Conservation (phyloP, 768 basidiomycete genomes). For the Auricularia sp. region DNA sequence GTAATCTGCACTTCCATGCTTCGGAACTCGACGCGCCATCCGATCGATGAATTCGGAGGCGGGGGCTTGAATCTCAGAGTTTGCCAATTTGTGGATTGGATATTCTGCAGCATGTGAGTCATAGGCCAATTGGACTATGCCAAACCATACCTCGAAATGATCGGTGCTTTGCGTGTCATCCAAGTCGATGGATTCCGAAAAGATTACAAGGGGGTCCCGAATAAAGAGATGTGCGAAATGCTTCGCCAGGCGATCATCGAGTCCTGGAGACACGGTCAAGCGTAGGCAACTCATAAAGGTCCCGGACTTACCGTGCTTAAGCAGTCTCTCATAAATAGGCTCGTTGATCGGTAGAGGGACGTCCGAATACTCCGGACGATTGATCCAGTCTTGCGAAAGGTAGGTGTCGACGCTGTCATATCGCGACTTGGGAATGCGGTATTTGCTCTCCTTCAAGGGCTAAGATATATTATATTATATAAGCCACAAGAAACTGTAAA, state of each 20-base stretch:
- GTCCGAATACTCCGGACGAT: conserved; percentile 93
- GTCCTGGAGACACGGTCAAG: conserved; percentile 35
- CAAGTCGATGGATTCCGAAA: conserved; percentile 87
- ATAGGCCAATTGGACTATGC: not conserved
- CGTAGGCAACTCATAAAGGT: not conserved
- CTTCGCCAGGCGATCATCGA: conserved; percentile 79
- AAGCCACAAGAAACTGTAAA: conserved; percentile 6
- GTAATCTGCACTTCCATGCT: conserved; percentile 99
- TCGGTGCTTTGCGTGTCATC: conserved; percentile 82
- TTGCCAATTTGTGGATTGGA: conserved; percentile 99
- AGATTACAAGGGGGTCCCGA: conserved; percentile 91
- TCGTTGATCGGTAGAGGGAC: conserved; percentile 70
- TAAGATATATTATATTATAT: conserved; percentile 19
- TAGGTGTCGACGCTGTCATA: conserved; percentile 96
- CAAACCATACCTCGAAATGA: conserved; percentile 74
- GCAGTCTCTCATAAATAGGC: conserved; percentile 58
- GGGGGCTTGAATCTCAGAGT: conserved; percentile 98
- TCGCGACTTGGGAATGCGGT: conserved; percentile 87
- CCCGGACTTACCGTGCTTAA: conserved; percentile 55
- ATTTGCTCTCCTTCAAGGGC: conserved; percentile 68
- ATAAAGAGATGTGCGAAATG: conserved; percentile 96
- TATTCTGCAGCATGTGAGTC: conserved; percentile 46
- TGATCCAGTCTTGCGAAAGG: conserved; percentile 75
- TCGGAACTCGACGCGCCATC: conserved; percentile 97
- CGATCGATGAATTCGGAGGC: conserved; percentile 82